These are phyloP conservation scores for Ganoderma meredithae DNA, from an alignment of 1,284 basidiomycete species.

Conservation along the genomic window DNA sequence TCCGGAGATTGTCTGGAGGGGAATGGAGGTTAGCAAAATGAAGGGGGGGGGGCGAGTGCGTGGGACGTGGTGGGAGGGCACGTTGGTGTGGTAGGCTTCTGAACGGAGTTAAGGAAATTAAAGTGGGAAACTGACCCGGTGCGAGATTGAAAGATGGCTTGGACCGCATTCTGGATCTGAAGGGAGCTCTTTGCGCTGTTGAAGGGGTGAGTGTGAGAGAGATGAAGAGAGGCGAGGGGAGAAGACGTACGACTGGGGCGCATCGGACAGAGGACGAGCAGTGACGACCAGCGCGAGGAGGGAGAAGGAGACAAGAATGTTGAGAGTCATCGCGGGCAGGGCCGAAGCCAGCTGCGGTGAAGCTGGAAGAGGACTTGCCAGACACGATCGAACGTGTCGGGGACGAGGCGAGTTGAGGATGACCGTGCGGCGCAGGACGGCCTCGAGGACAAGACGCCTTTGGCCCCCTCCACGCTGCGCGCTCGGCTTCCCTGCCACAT, in stretches of 20 bases:
- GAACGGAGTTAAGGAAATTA: conserved; percentile 14
- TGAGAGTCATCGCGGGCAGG: conserved; percentile 46
- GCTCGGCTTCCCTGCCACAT: conserved; percentile 3
- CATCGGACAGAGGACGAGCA: conserved; percentile 47
- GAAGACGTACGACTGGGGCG: conserved; percentile 36
- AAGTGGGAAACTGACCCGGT: conserved; percentile 45
- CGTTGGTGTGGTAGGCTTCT: neutral
- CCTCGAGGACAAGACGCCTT: conserved; percentile 15
- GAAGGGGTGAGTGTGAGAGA: neutral
- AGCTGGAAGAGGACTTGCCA: conserved; percentile 21
- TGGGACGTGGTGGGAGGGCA: neutral
- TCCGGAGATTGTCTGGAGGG: conserved; percentile 34
- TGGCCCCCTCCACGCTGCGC: neutral
- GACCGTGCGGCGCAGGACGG: conserved; percentile 14
- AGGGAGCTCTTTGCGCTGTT: conserved; percentile 35
- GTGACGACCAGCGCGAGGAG: conserved; percentile 55
- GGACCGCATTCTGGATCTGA: conserved; percentile 45
- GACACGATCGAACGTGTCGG: conserved; percentile 30
- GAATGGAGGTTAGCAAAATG: conserved; percentile 17
- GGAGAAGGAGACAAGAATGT: conserved; percentile 50
- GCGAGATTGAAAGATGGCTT: conserved; percentile 48
- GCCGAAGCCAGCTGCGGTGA: conserved; percentile 20
- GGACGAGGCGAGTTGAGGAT: conserved; percentile 16
- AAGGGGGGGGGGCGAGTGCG: neutral
- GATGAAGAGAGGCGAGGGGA: neutral